Evolutionary conservation across 1,284 basidiomycete species (phyloP).

Genomic region (Pseudozyma pruni): DNA sequence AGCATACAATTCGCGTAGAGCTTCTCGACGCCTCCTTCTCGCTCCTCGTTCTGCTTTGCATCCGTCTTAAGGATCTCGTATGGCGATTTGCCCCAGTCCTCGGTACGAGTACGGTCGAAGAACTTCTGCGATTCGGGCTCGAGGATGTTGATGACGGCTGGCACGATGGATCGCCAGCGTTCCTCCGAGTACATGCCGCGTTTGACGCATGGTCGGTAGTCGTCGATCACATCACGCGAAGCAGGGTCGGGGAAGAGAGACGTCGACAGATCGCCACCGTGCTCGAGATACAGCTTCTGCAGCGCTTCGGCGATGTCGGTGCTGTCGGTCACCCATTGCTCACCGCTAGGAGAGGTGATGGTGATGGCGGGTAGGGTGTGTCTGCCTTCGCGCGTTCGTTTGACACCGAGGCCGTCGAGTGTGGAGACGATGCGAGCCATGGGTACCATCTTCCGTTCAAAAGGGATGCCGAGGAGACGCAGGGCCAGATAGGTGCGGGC

Average conservation of each 20-base stretch:
- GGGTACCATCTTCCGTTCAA: slow-evolving; percentile 7
- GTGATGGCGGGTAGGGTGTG: slow-evolving; percentile 29
- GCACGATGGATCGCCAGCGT: slow-evolving; percentile 23
- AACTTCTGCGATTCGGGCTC: slow-evolving; percentile 25
- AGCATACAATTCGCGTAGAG: slow-evolving; percentile 13
- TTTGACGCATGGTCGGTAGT: not conserved
- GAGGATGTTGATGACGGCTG: slow-evolving; percentile 19
- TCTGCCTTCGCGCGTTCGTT: not conserved
- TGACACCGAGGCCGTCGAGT: slow-evolving; percentile 2
- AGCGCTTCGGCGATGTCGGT: slow-evolving; percentile 18
- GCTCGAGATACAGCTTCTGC: slow-evolving; percentile 21
- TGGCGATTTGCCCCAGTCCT: slow-evolving; percentile 19
- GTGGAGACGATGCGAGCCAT: slow-evolving; percentile 21
- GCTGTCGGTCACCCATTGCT: slow-evolving; percentile 27
- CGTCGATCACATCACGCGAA: not conserved
- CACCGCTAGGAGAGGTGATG: slow-evolving; percentile 3
- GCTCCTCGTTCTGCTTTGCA: slow-evolving; percentile 8
- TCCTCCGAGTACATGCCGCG: not conserved
- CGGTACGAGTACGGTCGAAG: slow-evolving; percentile 12
- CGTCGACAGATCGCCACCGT: slow-evolving; percentile 5
- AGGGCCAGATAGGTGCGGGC: slow-evolving; percentile 32
- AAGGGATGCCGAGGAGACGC: slow-evolving; percentile 30
- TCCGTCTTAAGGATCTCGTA: slow-evolving; percentile 18
- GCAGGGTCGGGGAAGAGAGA: slow-evolving; percentile 26
- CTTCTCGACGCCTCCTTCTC: slow-evolving; percentile 16